phyloP scores from a whole-genome alignment of 2,329 filamentous ascomycete genomes.

The Alternaria sp. region DNA sequence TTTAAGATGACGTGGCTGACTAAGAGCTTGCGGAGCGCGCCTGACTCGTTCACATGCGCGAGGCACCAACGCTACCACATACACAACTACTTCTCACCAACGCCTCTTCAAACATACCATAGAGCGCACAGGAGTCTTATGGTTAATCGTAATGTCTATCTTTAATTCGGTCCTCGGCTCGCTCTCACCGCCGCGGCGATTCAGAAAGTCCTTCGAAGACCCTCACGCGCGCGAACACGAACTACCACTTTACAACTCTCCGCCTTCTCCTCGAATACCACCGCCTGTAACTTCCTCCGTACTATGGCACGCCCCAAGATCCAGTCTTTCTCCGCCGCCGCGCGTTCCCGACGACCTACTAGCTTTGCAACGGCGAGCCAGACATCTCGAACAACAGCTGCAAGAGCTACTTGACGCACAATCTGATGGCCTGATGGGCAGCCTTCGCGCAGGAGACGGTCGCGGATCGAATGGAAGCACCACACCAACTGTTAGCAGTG shows the following conservation, averaged over 20 bases:
- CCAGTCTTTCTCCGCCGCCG: constrained; percentile 31
- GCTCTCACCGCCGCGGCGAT: constrained; percentile 42
- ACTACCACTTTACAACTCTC: constrained; percentile 41
- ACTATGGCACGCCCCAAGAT: constrained; percentile 37
- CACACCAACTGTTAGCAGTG: constrained; percentile 54
- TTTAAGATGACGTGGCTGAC: constrained; percentile 19
- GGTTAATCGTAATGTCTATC: constrained; percentile 34
- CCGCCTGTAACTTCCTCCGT: constrained; percentile 42
- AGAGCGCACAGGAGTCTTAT: not conserved
- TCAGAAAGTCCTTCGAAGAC: constrained; percentile 45
- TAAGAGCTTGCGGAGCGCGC: constrained; percentile 22
- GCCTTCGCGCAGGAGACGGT: constrained; percentile 52
- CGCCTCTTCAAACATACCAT: not conserved
- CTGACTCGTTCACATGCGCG: constrained; percentile 42
- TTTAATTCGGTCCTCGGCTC: constrained; percentile 46
- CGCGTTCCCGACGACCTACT: constrained; percentile 52
- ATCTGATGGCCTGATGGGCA: constrained; percentile 62
- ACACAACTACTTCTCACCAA: constrained; percentile 2
- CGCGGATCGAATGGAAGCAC: constrained; percentile 56
- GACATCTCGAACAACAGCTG: constrained; percentile 62
- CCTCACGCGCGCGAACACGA: constrained; percentile 43
- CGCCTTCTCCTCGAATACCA: constrained; percentile 42
- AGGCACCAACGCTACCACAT: constrained; percentile 30
- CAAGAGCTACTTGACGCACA: constrained; percentile 67
- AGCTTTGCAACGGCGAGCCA: constrained; percentile 59